Evolutionary conservation across 768 basidiomycete species (phyloP), one percentile per base, ranked within the genome.

Genomic region (Rossbeevera mucosa): DNA sequence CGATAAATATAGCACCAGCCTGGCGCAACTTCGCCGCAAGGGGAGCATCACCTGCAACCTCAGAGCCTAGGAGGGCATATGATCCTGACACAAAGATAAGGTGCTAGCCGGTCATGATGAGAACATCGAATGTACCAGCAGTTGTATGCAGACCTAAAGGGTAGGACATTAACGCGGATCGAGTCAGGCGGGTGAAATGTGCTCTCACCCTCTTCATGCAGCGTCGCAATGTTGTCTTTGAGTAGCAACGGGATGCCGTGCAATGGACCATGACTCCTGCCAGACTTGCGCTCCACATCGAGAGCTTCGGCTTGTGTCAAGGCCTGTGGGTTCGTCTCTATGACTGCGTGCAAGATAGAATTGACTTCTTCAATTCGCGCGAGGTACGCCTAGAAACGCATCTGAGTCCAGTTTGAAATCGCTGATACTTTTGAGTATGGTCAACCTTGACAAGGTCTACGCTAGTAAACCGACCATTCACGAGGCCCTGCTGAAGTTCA

Each of bases 361-460:
- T 86, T 85, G 20, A 86, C 85, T 58, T 86, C 82, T 12, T 83
- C 80, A 26, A 85, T 83, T 1, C 83, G 75, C 8, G 80, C 77
- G 57, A 85, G 73, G 62, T 86, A 86, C 2, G 82, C 82, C 84
- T 86, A 55, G 9, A 25, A 52, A 28, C 9, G 13, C 7, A 8
- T 26, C 47, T 45, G 28, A 30, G 5, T 22, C 7, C 2, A 16
- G 28, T 22, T n/a, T n/a, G n/a, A 46, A 42, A 42, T 8, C 5
- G 26, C 24, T 29, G 30, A 46, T 12, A 22, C 2, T 6, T 1
- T n/a, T 4, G 20, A 1, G 22, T 4, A 20, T 9, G 20, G 50
- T 48, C 29, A 36, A 80, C 83, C 72, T 81, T 83, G 44, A 86
- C 78, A 6, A 85, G 73, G 58, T 85, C 80, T 12, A 82, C 79